Percentiles rank a stretch among this genome's conserved stretches.
Conservation (phyloP, 2,329 filamentous ascomycete species). For the Paecilomyces niveus region DNA sequence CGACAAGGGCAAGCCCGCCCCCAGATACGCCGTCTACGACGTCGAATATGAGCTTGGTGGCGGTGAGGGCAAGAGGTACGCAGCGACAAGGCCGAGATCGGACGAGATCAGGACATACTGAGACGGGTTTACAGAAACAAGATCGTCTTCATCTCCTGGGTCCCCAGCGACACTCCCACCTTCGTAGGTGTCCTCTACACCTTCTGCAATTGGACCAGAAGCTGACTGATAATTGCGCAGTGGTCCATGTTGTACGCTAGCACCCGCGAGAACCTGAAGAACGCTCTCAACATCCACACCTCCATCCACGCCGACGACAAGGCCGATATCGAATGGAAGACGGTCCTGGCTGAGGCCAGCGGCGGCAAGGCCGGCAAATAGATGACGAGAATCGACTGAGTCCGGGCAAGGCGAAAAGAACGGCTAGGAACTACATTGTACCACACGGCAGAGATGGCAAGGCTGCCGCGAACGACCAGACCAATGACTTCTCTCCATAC, state of each 20-base stretch:
- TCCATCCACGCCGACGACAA: constrained; percentile 38
- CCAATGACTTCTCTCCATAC: constrained; percentile 21
- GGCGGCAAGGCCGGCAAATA: constrained; percentile 34
- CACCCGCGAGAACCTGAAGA: constrained; percentile 43
- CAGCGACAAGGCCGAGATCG: background rate
- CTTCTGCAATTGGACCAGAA: constrained; percentile 3
- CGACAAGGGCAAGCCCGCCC: constrained; percentile 35
- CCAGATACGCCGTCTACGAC: constrained; percentile 45
- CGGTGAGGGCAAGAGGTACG: constrained; percentile 43
- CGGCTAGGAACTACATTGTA: constrained; percentile 14
- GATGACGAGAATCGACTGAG: constrained; percentile 26
- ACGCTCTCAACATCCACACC: constrained; percentile 44
- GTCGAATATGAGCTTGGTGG: constrained; percentile 42
- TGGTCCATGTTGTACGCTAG: constrained; percentile 47
- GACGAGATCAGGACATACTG: background rate
- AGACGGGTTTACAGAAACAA: constrained; percentile 34
- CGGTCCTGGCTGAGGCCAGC: constrained; percentile 31
- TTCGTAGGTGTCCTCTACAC: constrained; percentile 24
- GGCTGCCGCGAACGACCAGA: constrained; percentile 20
- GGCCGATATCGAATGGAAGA: constrained; percentile 36
- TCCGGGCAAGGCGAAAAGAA: constrained; percentile 20
- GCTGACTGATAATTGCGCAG: constrained; percentile 14
- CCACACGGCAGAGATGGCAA: constrained; percentile 9
- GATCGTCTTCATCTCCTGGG: constrained; percentile 46
- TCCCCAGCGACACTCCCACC: constrained; percentile 32